Evolutionary conservation across 805 yeast species (phyloP), one percentile per base, ranked within the genome.

Genomic region (Ogataea pilisensis): DNA sequence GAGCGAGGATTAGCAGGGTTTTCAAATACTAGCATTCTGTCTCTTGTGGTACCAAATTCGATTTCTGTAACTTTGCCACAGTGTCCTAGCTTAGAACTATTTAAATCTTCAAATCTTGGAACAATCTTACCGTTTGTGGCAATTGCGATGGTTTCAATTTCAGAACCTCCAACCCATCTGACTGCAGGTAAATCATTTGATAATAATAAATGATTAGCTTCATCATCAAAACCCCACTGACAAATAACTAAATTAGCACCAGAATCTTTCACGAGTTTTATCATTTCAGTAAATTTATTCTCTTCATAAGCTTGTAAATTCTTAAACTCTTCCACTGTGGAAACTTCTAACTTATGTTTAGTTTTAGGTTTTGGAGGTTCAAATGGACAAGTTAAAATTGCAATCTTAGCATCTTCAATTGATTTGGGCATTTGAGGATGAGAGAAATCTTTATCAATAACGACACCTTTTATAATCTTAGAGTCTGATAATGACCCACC

Each of bases 341-440:
- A 78, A 49, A 91, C 91, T 62, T 91, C 96, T 55, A 91, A 74
- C 74, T 91, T 91, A 70, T 91, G 99, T 69, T 93, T 93, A 19
- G 99, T 93, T 71, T 93, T 93, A 53, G 99, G 99, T 69, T 93
- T 93, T 56, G 99, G 99, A 31, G 99, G 99, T 72, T 93, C 99
- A 61, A 93, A 93, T 54, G 99, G 98, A 70, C 98, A 91, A 2
- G 99, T 93, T 60, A 93, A 74, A 51, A 93, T 91, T 36, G 98
- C 98, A 46, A 93, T 75, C 62, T 86, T 88, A 49, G 88, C 95
- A 63, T 89, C 84, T 45, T 71, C 64, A 34, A 91, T 75, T 39
- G 64, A 63, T 59, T 87, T 87, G 38, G 96, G 93, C 99, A 93
- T 93, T 67, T 93, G 99, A 4, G 98, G 96, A 65, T 93, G 99